phyloP scores from a whole-genome alignment of 805 yeast species.

The Debaryomyces hansenii region DNA sequence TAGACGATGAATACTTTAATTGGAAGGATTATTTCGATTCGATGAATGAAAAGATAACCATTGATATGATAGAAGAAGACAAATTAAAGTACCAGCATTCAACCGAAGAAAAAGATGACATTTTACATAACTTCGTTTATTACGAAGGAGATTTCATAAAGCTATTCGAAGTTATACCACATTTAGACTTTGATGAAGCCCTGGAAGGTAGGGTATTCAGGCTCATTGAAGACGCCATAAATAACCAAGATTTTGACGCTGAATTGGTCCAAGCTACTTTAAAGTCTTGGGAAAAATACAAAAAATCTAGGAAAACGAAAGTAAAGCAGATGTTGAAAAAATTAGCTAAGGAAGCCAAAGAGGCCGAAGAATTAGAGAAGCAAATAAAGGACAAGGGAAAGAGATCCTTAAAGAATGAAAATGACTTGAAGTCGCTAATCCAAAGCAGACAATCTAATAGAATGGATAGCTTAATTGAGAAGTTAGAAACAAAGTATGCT shows the following conservation, averaged over 20 bases:
- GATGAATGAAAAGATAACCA: constrained; percentile 51
- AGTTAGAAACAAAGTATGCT: constrained; percentile 52
- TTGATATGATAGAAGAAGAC: constrained; percentile 72
- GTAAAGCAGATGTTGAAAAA: constrained; percentile 50
- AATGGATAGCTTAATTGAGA: constrained; percentile 47
- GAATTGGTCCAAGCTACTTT: constrained; percentile 27
- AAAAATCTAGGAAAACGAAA: constrained; percentile 46
- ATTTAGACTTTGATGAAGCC: constrained; percentile 57
- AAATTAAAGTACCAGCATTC: constrained; percentile 60
- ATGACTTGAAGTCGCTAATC: constrained; percentile 49
- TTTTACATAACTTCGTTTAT: constrained; percentile 56
- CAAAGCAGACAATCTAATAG: constrained; percentile 44
- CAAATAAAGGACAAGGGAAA: constrained; percentile 36
- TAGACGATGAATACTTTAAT: constrained; percentile 43
- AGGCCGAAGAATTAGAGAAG: constrained; percentile 52
- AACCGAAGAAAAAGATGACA: constrained; percentile 60
- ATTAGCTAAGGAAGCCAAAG: constrained; percentile 63
- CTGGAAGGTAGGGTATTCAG: constrained; percentile 64
- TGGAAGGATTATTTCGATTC: constrained; percentile 59
- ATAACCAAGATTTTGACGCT: constrained; percentile 30
- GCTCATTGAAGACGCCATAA: constrained; percentile 46
- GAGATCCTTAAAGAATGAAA: constrained; percentile 27
- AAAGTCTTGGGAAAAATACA: constrained; percentile 52
- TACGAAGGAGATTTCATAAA: constrained; percentile 67
- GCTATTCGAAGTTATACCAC: constrained; percentile 76